phyloP scores from a whole-genome alignment of 306 rosid species.

The Quercus engelmannii region DNA sequence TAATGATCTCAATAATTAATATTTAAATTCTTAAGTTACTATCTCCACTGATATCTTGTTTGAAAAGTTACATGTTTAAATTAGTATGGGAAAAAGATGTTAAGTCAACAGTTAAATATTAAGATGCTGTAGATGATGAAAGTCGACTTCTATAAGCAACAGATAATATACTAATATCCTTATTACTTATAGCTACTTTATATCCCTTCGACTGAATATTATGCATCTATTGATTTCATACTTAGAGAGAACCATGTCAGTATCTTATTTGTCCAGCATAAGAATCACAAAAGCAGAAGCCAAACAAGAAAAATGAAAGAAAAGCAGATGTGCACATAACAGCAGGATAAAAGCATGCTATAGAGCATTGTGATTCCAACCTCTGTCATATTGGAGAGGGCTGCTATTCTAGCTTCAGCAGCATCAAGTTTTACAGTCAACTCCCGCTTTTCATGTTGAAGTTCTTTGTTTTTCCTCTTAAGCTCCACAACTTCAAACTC shows the following conservation, averaged over 20 bases:
- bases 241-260: conserved; percentile 1
- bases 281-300: neutral
- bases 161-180: neutral
- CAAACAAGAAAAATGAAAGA: neutral
- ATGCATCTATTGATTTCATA: neutral
- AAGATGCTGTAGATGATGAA: neutral
- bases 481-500: conserved; percentile 78
- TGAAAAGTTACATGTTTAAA: neutral
- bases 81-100: neutral
- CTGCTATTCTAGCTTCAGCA: conserved; percentile 53
- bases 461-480: conserved; percentile 79
- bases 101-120: neutral
- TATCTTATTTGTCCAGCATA: neutral
- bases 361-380: conserved; percentile 33
- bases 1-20: neutral
- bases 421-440: conserved; percentile 62
- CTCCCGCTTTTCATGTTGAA: conserved; percentile 84
- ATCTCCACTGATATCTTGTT: neutral
- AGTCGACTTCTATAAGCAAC: neutral
- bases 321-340: neutral
- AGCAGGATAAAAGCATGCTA: conserved; percentile 1
- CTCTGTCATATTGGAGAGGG: conserved; percentile 81
- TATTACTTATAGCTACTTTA: neutral
- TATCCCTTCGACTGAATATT: neutral
- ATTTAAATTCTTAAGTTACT: neutral